A percentile compares a stretch with the other conserved stretches of the same genome.
These are phyloP conservation scores for Letharia columbiana DNA, from an alignment of 495 filamentous ascomycete species.

Conservation along the genomic window DNA sequence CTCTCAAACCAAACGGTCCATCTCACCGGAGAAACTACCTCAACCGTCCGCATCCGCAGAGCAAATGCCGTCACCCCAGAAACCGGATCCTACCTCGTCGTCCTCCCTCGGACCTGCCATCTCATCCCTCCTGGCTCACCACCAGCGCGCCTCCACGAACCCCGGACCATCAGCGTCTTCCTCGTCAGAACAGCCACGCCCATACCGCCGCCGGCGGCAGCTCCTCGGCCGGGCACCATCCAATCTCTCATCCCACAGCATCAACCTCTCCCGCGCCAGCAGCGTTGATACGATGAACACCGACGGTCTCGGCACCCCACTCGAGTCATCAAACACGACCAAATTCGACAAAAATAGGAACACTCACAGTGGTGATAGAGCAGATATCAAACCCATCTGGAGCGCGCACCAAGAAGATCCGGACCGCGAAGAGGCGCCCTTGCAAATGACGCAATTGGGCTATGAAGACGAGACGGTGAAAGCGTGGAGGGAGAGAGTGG, in stretches of 20 bases:
- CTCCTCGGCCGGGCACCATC: constrained; percentile 45
- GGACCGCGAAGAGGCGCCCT: constrained; percentile 31
- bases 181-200: constrained; percentile 30
- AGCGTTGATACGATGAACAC: constrained; percentile 49
- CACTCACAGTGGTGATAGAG: constrained; percentile 17
- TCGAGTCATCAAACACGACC: constrained; percentile 36
- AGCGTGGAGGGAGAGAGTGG: constrained; percentile 42
- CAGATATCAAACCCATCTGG: constrained; percentile 4
- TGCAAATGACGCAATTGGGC: constrained; percentile 44
- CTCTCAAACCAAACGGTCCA: constrained; percentile 29
- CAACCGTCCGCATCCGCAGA: constrained; percentile 4
- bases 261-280: constrained; percentile 38
- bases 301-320: constrained; percentile 41
- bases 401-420: constrained; percentile 26
- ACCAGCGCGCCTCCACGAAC: constrained; percentile 22
- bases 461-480: constrained; percentile 46
- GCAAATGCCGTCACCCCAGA: not conserved
- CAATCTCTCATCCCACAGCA: constrained; percentile 30
- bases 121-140: constrained; percentile 34
- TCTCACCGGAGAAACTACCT: constrained; percentile 27
- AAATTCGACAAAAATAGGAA: constrained; percentile 31
- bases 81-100: not conserved
- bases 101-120: constrained; percentile 24
- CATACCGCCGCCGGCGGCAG: constrained; percentile 22
- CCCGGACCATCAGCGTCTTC: constrained; percentile 13